Base-by-base conservation (phyloP, 305 asterid species). In the Fraxinus ornus region DNA sequence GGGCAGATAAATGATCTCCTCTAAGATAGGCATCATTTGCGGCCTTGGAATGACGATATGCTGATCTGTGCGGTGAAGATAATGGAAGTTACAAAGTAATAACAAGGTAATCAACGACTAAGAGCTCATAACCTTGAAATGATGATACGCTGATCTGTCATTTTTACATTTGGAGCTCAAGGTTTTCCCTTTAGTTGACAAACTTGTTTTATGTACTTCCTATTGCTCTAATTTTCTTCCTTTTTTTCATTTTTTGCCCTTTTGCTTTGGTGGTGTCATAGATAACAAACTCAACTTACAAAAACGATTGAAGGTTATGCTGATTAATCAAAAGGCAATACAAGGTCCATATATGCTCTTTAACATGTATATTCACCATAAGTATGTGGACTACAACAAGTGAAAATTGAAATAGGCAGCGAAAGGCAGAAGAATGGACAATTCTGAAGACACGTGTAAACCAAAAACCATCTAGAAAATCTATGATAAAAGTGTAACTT, bases 1-100 rank as follows among this genome's bases (percentile, higher is more conserved):
- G 92, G 32, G 98, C 98, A 79, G 88, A 84, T 77, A 85, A 79
- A 83, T 92, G 98, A 85, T 92, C 97, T 41, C 98, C 98, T 88
- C 90, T 93, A 7, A 87, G 28, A 85, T 90, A 92, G 68, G 97
- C 97, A 81, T 93, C 97, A 47, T 79, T 88, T 44, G 98, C 86
- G 7, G 93, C 88, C 89, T 92, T 95, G 36, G 98, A 93, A 80
- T 89, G 91, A 71, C 86, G 90, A 62, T 95, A 86, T 52, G 98
- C 97, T 39, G 94, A 94, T 87, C 98, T 95, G 91, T 82, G 81
- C n/a, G 80, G 76, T 78, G 77, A 83, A 86, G 36, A 89, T 24
- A 30, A 83, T 80, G 37, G 55, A 73, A n/a, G 22, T 35, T 68
- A 64, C 73, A 76, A 76, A 37, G 30, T n/a, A 70, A 75, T 5